Evolutionary conservation across 2,329 filamentous ascomycete genomes (phyloP).

Genomic region (Microsporum ferrugineum): DNA sequence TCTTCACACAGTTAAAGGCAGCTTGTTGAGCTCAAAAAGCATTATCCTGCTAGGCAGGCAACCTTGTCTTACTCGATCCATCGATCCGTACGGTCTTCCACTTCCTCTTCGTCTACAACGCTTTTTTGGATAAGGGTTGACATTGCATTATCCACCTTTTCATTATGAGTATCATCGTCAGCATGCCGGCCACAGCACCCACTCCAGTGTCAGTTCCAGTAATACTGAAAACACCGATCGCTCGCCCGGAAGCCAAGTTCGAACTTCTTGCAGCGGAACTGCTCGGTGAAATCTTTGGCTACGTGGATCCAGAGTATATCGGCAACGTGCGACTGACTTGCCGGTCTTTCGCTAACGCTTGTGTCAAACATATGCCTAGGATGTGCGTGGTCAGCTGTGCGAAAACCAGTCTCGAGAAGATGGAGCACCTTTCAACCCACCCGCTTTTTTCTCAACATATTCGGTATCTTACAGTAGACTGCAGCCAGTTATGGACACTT

Average conservation of each 20-base stretch:
- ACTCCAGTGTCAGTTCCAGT: background rate
- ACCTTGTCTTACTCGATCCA: no score
- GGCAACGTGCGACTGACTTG: slow-evolving; percentile 4
- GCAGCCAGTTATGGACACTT: background rate
- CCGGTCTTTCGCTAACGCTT: slow-evolving; percentile 4
- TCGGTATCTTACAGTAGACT: slow-evolving; percentile 1
- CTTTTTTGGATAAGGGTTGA: no score
- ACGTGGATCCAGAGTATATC: background rate
- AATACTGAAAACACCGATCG: background rate
- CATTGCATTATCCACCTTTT: no score
- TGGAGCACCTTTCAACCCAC: slow-evolving; percentile 3
- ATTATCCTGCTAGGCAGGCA: no score
- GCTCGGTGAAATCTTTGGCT: background rate
- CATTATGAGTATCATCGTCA: background rate
- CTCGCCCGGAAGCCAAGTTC: background rate
- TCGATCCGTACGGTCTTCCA: no score
- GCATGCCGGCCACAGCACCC: background rate
- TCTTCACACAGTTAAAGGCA: background rate
- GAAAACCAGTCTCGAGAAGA: background rate
- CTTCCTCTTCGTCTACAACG: no score
- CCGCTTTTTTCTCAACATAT: slow-evolving; percentile 6
- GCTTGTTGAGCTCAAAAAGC: no score
- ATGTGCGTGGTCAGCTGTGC: slow-evolving; percentile 3
- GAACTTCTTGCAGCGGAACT: background rate
- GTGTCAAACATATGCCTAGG: background rate